phyloP scores from a whole-genome alignment of 345 rosid species.

The Pugionium dolabratum region DNA sequence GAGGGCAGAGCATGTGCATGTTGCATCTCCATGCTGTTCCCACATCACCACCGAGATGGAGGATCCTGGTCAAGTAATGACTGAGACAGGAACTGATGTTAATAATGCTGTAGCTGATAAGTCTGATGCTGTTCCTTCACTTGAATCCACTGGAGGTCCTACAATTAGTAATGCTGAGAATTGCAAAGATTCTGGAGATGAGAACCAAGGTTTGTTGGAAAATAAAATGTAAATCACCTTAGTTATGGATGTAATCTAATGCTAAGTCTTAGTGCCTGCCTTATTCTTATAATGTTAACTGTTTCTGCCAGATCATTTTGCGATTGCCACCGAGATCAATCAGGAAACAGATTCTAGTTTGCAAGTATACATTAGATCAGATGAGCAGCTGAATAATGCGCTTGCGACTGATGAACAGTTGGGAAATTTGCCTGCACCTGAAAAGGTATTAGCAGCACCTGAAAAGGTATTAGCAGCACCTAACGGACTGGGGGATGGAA shows the following conservation, averaged over 20 bases:
- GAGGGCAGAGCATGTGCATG: constrained; percentile 44
- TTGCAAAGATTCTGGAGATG: constrained; percentile 38
- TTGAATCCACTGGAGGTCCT: constrained; percentile 41
- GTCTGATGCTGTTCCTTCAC: constrained; percentile 38
- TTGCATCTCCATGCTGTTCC: constrained; percentile 50
- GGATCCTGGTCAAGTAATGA: constrained; percentile 41
- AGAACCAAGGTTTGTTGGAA: constrained; percentile 33
- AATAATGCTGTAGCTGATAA: constrained; percentile 34
- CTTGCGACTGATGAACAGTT: constrained; percentile 43
- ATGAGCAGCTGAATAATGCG: constrained; percentile 42
- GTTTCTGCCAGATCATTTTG: constrained; percentile 32
- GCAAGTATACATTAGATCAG: constrained; percentile 46
- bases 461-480: constrained; percentile 74
- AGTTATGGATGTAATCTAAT: constrained; percentile 17
- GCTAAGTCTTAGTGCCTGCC: constrained; percentile 20
- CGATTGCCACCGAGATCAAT: constrained; percentile 40
- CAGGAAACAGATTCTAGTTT: constrained; percentile 45
- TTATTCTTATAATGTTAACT: constrained; percentile 15
- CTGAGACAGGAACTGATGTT: constrained; percentile 31
- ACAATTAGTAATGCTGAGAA: constrained; percentile 41
- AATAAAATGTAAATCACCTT: constrained; percentile 9
- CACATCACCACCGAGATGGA: constrained; percentile 49
- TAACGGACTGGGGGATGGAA: constrained; percentile 48
- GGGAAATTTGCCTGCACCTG: constrained; percentile 43
- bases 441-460: constrained; percentile 67